phyloP scores from a whole-genome alignment of 306 rosid species.

The Inga oerstediana region DNA sequence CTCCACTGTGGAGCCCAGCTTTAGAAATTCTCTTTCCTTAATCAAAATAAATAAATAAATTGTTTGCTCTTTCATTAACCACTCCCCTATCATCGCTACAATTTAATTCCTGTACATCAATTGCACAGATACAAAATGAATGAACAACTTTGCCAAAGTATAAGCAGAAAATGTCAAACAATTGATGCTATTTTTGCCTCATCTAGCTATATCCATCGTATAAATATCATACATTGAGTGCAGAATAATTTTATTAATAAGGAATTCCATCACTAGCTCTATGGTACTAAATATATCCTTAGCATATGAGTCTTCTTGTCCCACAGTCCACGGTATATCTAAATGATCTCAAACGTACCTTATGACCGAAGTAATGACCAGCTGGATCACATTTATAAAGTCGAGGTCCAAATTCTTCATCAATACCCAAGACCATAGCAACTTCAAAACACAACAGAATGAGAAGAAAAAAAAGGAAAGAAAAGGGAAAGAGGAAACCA shows the following conservation, averaged over 20 bases:
- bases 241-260: not conserved
- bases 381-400: conserved; percentile 98
- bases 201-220: not conserved
- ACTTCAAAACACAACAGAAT: conserved; percentile 53
- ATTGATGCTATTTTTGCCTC: not conserved
- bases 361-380: conserved; percentile 99
- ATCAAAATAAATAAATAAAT: not conserved
- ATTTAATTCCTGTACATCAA: not conserved
- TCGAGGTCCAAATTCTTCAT: conserved; percentile 84
- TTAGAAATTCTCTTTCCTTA: conserved; percentile 2
- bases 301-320: conserved; percentile 8
- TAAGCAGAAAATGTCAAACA: not conserved
- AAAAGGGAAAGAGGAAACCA: not conserved
- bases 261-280: conserved; percentile 6
- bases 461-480: not conserved
- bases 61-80: not conserved
- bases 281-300: not conserved
- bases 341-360: conserved; percentile 55
- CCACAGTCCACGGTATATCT: conserved; percentile 5
- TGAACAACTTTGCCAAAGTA: conserved; percentile 20
- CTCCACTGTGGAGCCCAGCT: not conserved
- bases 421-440: conserved; percentile 96
- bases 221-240: not conserved
- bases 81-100: not conserved
- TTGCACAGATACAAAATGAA: not conserved